Percentiles rank a stretch among this genome's conserved stretches.
phyloP scores from a whole-genome alignment of 2,329 filamentous ascomycete genomes.

The Aspergillus sp. region DNA sequence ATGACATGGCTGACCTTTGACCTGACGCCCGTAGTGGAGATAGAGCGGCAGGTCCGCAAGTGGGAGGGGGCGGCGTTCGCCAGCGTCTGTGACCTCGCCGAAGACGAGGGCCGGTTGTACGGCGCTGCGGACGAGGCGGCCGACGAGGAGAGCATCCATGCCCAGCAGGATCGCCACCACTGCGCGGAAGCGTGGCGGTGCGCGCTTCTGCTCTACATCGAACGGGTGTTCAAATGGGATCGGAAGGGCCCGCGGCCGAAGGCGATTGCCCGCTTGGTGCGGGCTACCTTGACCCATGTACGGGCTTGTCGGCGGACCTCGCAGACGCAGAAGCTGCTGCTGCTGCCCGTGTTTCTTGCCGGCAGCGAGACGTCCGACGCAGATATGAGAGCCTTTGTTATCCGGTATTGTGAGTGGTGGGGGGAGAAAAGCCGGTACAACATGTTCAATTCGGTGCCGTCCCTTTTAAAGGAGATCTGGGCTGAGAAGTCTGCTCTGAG shows the following conservation, averaged over 20 bases:
- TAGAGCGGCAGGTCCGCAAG: background rate
- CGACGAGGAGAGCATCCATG: background rate
- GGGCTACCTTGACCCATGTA: conserved; percentile 31
- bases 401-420: conserved; percentile 33
- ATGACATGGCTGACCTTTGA: conserved; percentile 29
- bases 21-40: background rate
- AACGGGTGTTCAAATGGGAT: conserved; percentile 6
- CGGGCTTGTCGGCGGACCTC: conserved; percentile 26
- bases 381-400: conserved; percentile 21
- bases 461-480: conserved; percentile 23
- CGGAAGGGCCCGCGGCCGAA: background rate
- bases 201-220: conserved; percentile 2
- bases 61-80: background rate
- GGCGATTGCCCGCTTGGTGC: conserved; percentile 17
- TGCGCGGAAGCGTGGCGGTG: conserved; percentile 5
- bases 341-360: conserved; percentile 38
- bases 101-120: background rate
- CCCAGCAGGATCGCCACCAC: conserved; percentile 1
- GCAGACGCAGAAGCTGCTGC: conserved; percentile 36
- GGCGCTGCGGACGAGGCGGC: too few relatives aligned
- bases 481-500: background rate
- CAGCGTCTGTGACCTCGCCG: background rate
- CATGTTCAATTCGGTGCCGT: conserved; percentile 26
- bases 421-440: conserved; percentile 28
- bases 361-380: conserved; percentile 25